These are phyloP conservation scores for Cerrena zonata DNA, from an alignment of 1,284 basidiomycete species.

Conservation along the genomic window DNA sequence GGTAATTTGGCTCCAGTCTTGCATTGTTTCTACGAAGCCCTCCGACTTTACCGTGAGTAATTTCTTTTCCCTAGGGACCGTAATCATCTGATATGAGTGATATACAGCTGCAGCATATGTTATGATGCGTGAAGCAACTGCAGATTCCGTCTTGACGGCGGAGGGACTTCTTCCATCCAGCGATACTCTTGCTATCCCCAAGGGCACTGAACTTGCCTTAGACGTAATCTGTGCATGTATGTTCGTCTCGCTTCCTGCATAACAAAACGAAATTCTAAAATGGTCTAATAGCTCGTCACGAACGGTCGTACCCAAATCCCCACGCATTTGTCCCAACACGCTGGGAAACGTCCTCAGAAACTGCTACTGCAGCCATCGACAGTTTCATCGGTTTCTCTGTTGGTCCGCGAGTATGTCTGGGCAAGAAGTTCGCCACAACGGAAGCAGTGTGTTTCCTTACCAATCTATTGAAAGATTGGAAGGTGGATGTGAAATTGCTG, in stretches of 20 bases:
- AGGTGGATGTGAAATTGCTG: slow-evolving; percentile 9
- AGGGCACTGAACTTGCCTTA: slow-evolving; percentile 10
- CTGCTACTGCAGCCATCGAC: slow-evolving; percentile 12
- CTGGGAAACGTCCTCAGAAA: slow-evolving; percentile 18
- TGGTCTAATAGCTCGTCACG: slow-evolving; percentile 13
- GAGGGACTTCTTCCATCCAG: slow-evolving; percentile 4
- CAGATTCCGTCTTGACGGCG: slow-evolving; percentile 8
- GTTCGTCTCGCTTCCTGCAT: slow-evolving; percentile 1
- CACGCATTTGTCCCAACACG: slow-evolving; percentile 25
- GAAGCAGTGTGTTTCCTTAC: slow-evolving; percentile 26
- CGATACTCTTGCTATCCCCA: slow-evolving; percentile 8
- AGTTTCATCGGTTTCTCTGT: slow-evolving; percentile 17
- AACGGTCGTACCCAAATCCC: slow-evolving; percentile 24
- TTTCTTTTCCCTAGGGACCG: neutral
- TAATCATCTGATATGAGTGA: neutral
- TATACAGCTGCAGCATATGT: slow-evolving; percentile 13
- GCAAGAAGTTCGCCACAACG: slow-evolving; percentile 26
- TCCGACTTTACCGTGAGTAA: slow-evolving; percentile 17
- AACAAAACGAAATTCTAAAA: neutral
- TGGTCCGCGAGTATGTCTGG: slow-evolving; percentile 24
- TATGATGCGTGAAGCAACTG: slow-evolving; percentile 10
- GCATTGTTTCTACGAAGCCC: slow-evolving; percentile 16
- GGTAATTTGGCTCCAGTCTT: slow-evolving; percentile 10
- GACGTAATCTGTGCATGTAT: slow-evolving; percentile 15
- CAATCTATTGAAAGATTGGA: slow-evolving; percentile 26